Evolutionary conservation across 23 red algal species (phyloP), one percentile per base, ranked within the genome.

Genomic region (Gracilaria gracilis): DNA sequence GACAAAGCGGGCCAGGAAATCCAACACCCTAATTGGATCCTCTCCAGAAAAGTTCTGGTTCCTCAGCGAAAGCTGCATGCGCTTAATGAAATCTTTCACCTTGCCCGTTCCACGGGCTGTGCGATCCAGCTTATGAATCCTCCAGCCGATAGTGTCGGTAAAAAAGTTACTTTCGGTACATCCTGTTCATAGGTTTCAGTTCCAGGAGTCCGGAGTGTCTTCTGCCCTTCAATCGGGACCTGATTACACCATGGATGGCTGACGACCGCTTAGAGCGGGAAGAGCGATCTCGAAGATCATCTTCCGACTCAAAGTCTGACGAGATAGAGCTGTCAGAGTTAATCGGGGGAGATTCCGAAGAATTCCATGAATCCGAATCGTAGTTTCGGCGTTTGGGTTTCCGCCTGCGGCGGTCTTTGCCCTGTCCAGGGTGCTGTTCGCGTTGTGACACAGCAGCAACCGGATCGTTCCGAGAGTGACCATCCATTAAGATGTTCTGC

Each of bases 71-170:
- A n/a, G n/a, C n/a, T n/a, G n/a, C 37, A 81, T 53, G 31, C 76
- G 47, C 76, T 55, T 81, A 31, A 20, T 19, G 76, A n/a, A 81
- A 55, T 81, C 0, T 9, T 57, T 33, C 31, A 57, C 20, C 34
- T 24, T 29, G 36, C n/a, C 0, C 54, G n/a, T n/a, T n/a, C n/a
- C n/a, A n/a, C n/a, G n/a, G n/a, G n/a, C n/a, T n/a, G n/a, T n/a
- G n/a, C n/a, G n/a, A n/a, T n/a, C n/a, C n/a, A n/a, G n/a, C n/a
- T n/a, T n/a, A n/a, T n/a, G n/a, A n/a, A n/a, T n/a, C 47, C 28
- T 81, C 76, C 27, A 59, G 23, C 14, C 36, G 36, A 81, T 81
- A 82, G 61, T 57, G 35, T 12, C 54, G 53, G 51, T 59, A 82
- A 25, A 50, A 82, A 27, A 82, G 34, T 61, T 32, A 28, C 50